Conservation (phyloP, 2,329 filamentous ascomycete genomes). For the Alternaria hordeiaustralica region DNA sequence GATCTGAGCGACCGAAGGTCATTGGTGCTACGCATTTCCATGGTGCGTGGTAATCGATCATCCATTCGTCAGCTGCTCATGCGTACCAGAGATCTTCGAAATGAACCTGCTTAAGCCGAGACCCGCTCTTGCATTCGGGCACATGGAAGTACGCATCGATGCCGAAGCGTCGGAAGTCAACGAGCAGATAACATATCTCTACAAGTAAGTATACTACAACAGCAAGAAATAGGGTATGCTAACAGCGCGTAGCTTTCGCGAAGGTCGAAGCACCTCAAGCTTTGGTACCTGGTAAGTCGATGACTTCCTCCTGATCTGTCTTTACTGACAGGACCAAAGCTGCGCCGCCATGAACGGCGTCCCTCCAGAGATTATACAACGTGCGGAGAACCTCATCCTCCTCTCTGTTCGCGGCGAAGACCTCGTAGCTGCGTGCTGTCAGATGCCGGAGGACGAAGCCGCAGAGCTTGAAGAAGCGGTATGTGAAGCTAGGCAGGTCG, state of each 20-base stretch:
- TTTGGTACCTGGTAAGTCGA: slow-evolving; percentile 72
- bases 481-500: slow-evolving; percentile 25
- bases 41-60: slow-evolving; percentile 48
- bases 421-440: slow-evolving; percentile 73
- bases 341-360: slow-evolving; percentile 91
- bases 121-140: slow-evolving; percentile 63
- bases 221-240: slow-evolving; percentile 5
- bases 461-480: slow-evolving; percentile 72
- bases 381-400: slow-evolving; percentile 75
- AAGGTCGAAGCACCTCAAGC: slow-evolving; percentile 77
- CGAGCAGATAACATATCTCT: slow-evolving; percentile 76
- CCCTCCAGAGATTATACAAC: slow-evolving; percentile 70
- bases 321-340: slow-evolving; percentile 38
- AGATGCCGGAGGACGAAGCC: slow-evolving; percentile 68
- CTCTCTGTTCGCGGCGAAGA: slow-evolving; percentile 77
- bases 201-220: slow-evolving; percentile 57
- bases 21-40: slow-evolving; percentile 70
- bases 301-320: accelerated
- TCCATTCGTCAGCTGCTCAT: slow-evolving; percentile 54
- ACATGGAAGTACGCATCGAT: slow-evolving; percentile 75
- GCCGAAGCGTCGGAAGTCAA: slow-evolving; percentile 57
- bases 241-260: slow-evolving; percentile 51
- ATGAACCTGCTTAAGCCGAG: slow-evolving; percentile 61
- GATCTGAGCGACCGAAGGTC: slow-evolving; percentile 62
- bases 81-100: slow-evolving; percentile 70